Evolutionary conservation across 108 stramenopile genomes (phyloP).

Genomic region (Discostella stelligeroides): DNA sequence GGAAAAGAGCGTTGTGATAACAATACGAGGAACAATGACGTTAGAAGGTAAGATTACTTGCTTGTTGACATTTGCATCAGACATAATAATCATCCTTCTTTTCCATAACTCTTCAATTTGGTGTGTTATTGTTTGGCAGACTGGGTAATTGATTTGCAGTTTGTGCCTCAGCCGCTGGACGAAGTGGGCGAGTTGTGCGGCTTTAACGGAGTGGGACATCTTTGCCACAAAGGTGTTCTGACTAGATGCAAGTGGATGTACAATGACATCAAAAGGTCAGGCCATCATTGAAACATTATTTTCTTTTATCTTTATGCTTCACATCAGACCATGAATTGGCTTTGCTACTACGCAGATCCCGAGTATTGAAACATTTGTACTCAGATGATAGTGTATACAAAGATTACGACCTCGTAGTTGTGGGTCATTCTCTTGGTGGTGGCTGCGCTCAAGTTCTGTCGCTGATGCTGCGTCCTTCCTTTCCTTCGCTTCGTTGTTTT

Average conservation of each 20-base stretch:
- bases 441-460: too few species aligned
- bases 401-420: slow-evolving; percentile 36
- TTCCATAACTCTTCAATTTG: background rate
- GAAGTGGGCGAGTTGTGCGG: slow-evolving; percentile 45
- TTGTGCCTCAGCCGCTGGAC: slow-evolving; percentile 58
- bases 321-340: too few species aligned
- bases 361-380: slow-evolving; percentile 27
- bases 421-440: too few species aligned
- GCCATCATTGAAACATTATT: background rate
- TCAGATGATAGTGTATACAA: slow-evolving; percentile 26
- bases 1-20: slow-evolving; percentile 36
- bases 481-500: too few species aligned
- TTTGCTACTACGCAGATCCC: background rate
- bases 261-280: slow-evolving; percentile 50
- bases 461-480: slow-evolving; percentile 53
- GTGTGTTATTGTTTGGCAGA: slow-evolving; percentile 61
- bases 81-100: background rate
- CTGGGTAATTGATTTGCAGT: slow-evolving; percentile 69
- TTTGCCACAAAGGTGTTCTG: slow-evolving; percentile 57
- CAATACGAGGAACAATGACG: slow-evolving; percentile 37
- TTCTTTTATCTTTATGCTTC: too few species aligned
- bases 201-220: slow-evolving; percentile 54
- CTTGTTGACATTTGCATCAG: too few species aligned
- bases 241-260: slow-evolving; percentile 57
- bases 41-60: slow-evolving; percentile 18